These are phyloP conservation scores for Sporothrix schenckii DNA, from an alignment of 2,329 filamentous ascomycete genomes.

Conservation along the genomic window DNA sequence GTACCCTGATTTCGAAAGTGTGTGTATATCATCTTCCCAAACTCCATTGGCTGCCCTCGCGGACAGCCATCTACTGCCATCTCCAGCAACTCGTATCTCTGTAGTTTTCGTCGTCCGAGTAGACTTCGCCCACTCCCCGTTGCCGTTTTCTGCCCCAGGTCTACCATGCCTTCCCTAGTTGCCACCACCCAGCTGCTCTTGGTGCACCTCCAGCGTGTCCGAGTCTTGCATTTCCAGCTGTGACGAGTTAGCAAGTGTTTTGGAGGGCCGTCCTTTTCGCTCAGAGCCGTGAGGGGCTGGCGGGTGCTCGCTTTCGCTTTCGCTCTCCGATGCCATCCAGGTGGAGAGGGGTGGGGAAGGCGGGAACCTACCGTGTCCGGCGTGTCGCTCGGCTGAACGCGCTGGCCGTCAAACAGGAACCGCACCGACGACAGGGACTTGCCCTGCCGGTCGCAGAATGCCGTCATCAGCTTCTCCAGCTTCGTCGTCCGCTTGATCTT, in stretches of 20 bases:
- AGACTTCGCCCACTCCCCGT: neutral
- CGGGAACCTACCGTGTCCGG: slow-evolving; percentile 77
- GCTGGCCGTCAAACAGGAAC: slow-evolving; percentile 94
- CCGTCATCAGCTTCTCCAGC: slow-evolving; percentile 96
- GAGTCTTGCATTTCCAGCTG: slow-evolving; percentile 97
- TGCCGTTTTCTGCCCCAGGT: too few relatives aligned
- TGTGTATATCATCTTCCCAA: slow-evolving; percentile 14
- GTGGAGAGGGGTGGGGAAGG: neutral
- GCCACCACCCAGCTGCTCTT: slow-evolving; percentile 91
- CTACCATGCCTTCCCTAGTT: neutral
- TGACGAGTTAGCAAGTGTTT: neutral
- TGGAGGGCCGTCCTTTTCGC: too few relatives aligned
- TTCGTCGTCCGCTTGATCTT: slow-evolving; percentile 98
- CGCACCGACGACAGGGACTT: slow-evolving; percentile 83
- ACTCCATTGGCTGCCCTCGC: neutral
- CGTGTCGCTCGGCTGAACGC: slow-evolving; percentile 85
- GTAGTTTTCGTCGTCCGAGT: neutral
- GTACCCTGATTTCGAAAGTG: neutral
- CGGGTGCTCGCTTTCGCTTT: neutral
- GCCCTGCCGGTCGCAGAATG: slow-evolving; percentile 95
- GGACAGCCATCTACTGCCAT: neutral
- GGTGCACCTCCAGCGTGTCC: slow-evolving; percentile 94
- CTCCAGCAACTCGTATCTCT: neutral
- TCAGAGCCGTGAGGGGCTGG: too few relatives aligned
- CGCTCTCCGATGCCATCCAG: neutral